A percentile compares a stretch with the other conserved stretches of the same genome.
These are phyloP conservation scores for Trametes hirsuta DNA, from an alignment of 1,284 basidiomycete genomes.

Conservation along the genomic window DNA sequence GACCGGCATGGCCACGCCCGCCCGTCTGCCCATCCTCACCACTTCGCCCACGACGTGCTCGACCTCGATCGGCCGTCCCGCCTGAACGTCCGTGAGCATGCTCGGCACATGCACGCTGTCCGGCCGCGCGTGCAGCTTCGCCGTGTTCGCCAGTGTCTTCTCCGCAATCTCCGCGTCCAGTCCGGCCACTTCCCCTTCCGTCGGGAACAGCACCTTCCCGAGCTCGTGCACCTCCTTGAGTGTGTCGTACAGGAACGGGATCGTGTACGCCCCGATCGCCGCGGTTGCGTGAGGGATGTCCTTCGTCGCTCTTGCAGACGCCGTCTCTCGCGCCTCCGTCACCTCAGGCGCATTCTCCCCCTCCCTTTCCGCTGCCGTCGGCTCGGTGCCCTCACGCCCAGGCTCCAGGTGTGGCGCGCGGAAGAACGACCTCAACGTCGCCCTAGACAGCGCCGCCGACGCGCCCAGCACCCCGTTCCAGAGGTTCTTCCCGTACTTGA, in stretches of 20 bases:
- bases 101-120: slow-evolving; percentile 55
- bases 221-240: slow-evolving; percentile 52
- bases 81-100: slow-evolving; percentile 63
- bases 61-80: slow-evolving; percentile 61
- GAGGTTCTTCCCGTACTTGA: slow-evolving; percentile 67
- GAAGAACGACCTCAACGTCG: slow-evolving; percentile 56
- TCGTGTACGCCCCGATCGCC: slow-evolving; percentile 45
- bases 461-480: slow-evolving; percentile 65
- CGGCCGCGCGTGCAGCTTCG: slow-evolving; percentile 42
- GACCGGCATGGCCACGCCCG: slow-evolving; percentile 55
- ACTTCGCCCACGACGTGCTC: slow-evolving; percentile 68
- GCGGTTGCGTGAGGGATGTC: slow-evolving; percentile 43
- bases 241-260: slow-evolving; percentile 49
- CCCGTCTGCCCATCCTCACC: slow-evolving; percentile 53
- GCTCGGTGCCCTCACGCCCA: slow-evolving; percentile 34
- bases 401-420: slow-evolving; percentile 41
- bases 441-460: slow-evolving; percentile 53
- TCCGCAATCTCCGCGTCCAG: slow-evolving; percentile 48
- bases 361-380: slow-evolving; percentile 27
- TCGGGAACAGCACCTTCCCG: slow-evolving; percentile 53
- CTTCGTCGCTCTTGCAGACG: slow-evolving; percentile 28
- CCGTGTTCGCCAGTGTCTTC: slow-evolving; percentile 44
- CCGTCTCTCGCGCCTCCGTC: background rate
- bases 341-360: background rate
- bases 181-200: slow-evolving; percentile 34